phyloP scores from a whole-genome alignment of 169 alveolate species.

The Plasmodium knowlesi region DNA sequence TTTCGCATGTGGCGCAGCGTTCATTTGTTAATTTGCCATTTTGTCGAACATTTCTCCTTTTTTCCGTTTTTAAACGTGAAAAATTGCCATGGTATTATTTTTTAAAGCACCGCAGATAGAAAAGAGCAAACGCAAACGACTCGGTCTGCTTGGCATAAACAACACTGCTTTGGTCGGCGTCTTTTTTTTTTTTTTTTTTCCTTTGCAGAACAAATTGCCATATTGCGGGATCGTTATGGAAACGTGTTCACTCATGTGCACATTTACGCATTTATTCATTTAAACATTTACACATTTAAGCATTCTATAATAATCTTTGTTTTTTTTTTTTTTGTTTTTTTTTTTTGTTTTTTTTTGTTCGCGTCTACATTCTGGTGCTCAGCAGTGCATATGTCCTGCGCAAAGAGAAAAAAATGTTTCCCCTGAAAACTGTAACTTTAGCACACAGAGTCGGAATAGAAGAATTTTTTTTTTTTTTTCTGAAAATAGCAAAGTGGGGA shows the following conservation, averaged over 20 bases:
- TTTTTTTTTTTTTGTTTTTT: not conserved
- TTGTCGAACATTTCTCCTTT: not conserved
- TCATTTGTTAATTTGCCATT: not conserved
- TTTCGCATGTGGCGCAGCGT: not conserved
- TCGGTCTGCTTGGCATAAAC: not conserved
- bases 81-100: not conserved
- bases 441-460: not conserved
- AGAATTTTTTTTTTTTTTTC: not conserved
- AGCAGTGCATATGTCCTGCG: not conserved
- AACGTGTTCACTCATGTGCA: not conserved
- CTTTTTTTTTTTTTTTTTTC: not conserved
- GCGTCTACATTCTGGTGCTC: constrained; percentile 1
- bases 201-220: not conserved
- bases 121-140: not conserved
- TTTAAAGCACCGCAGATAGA: not conserved
- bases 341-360: not conserved
- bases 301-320: not conserved
- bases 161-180: not conserved
- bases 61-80: not conserved
- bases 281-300: not conserved
- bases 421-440: not conserved
- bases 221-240: not conserved
- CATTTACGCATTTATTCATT: not conserved
- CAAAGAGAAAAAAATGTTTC: not conserved
- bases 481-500: not conserved